Evolutionary conservation across 1,284 basidiomycete genomes (phyloP).

Genomic region (Melampsora abietis-canadensis): DNA sequence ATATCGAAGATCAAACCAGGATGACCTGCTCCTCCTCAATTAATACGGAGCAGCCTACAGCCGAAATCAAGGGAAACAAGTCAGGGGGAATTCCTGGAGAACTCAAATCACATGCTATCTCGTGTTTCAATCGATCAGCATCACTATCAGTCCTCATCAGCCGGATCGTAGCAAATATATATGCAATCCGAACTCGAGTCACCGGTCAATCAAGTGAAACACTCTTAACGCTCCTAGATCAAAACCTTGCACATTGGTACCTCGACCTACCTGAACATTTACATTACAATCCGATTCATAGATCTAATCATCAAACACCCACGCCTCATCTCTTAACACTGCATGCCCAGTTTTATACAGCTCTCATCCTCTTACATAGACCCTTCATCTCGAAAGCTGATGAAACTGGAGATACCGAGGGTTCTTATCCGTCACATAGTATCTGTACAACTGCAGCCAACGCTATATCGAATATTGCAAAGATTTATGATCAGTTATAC

Average conservation of each 20-base stretch:
- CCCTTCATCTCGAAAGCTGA: slow-evolving; percentile 56
- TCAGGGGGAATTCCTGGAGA: slow-evolving; percentile 53
- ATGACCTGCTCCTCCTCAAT: no score
- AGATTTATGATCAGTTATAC: slow-evolving; percentile 55
- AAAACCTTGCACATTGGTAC: slow-evolving; percentile 71
- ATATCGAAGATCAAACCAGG: no score
- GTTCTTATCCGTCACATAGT: slow-evolving; percentile 67
- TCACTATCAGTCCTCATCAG: slow-evolving; percentile 57
- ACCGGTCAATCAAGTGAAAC: slow-evolving; percentile 60
- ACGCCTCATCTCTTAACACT: slow-evolving; percentile 69
- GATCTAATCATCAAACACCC: slow-evolving; percentile 48
- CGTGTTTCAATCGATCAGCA: slow-evolving; percentile 72
- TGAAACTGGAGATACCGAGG: slow-evolving; percentile 50
- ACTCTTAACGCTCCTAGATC: slow-evolving; percentile 62
- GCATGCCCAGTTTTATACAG: slow-evolving; percentile 83
- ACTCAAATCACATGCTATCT: slow-evolving; percentile 61
- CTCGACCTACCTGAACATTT: slow-evolving; percentile 69
- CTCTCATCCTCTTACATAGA: slow-evolving; percentile 71
- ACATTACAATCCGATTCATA: slow-evolving; percentile 53
- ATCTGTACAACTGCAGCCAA: slow-evolving; percentile 70
- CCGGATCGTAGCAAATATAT: slow-evolving; percentile 68
- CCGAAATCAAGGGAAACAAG: slow-evolving; percentile 46
- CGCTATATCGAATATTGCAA: slow-evolving; percentile 71
- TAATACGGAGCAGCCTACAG: background rate
- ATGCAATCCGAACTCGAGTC: slow-evolving; percentile 64